Conservation (phyloP, 371 early-diverging fungal species). For the Mucor sp. region DNA sequence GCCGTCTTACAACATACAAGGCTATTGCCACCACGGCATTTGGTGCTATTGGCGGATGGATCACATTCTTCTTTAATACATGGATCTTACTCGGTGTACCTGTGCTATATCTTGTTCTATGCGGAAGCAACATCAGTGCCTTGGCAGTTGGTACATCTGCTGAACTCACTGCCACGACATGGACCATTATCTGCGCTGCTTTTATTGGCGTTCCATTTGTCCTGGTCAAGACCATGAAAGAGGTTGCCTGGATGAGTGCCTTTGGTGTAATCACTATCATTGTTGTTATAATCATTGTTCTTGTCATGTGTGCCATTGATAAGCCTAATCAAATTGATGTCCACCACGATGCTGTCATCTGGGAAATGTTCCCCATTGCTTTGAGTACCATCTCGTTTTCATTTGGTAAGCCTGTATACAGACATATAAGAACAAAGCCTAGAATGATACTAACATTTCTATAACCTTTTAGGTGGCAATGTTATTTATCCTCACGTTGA, state of each 20-base stretch:
- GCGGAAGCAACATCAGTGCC: constrained; percentile 51
- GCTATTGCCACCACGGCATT: constrained; percentile 40
- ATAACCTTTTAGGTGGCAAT: constrained; percentile 72
- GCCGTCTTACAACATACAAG: constrained; percentile 45
- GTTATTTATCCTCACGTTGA: constrained; percentile 84
- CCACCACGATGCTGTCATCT: constrained; percentile 48
- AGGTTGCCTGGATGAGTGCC: constrained; percentile 63
- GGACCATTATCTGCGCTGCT: constrained; percentile 72
- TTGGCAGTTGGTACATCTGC: constrained; percentile 34
- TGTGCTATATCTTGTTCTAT: constrained; percentile 57
- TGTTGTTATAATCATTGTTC: constrained; percentile 43
- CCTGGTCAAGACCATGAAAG: constrained; percentile 60
- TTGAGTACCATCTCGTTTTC: constrained; percentile 70
- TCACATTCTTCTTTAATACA: constrained; percentile 56
- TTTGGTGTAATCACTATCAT: constrained; percentile 61
- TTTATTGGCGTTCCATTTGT: constrained; percentile 54
- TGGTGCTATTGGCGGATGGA: constrained; percentile 43
- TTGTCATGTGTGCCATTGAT: constrained; percentile 45
- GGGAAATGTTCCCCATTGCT: constrained; percentile 59
- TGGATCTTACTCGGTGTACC: constrained; percentile 59
- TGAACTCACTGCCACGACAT: constrained; percentile 37
- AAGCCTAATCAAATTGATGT: constrained; percentile 27
- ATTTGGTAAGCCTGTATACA: constrained; percentile 2
- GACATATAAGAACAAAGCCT: no score
- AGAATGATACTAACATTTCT: no score